Conservation (phyloP, 2,329 filamentous ascomycete species). For the Ascochyta lentis region DNA sequence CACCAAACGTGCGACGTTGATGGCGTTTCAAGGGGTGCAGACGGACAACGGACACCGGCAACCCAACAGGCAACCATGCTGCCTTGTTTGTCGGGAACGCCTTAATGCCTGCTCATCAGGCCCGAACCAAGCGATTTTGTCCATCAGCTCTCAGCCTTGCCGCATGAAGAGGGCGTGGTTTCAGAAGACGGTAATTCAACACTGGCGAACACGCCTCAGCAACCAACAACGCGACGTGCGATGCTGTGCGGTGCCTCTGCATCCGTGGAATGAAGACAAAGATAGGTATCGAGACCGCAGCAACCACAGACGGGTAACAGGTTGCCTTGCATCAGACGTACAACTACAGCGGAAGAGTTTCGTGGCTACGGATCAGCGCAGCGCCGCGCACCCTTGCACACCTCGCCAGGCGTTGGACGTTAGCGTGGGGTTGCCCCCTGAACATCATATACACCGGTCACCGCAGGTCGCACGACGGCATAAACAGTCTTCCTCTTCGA, state of each 20-base stretch:
- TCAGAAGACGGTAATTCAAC: slow-evolving; percentile 17
- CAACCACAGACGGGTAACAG: slow-evolving; percentile 14
- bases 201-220: not conserved
- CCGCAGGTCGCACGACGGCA: slow-evolving; percentile 29
- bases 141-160: slow-evolving; percentile 17
- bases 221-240: not conserved
- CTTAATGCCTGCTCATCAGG: slow-evolving; percentile 17
- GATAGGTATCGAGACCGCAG: slow-evolving; percentile 13
- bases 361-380: slow-evolving; percentile 25
- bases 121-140: slow-evolving; percentile 14
- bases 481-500: slow-evolving; percentile 26
- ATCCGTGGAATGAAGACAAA: slow-evolving; percentile 11
- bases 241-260: not conserved
- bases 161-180: slow-evolving; percentile 28
- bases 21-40: slow-evolving; percentile 37
- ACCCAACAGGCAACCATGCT: slow-evolving; percentile 33
- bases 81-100: slow-evolving; percentile 29
- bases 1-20: slow-evolving; percentile 36
- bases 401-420: slow-evolving; percentile 13
- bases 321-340: slow-evolving; percentile 21
- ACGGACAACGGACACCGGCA: slow-evolving; percentile 26
- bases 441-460: slow-evolving; percentile 28
- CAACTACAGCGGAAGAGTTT: slow-evolving; percentile 19
- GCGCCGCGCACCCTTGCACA: slow-evolving; percentile 28
- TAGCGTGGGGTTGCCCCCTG: slow-evolving; percentile 33